Percentiles rank a stretch among this genome's conserved stretches.
phyloP scores from a whole-genome alignment of 495 filamentous ascomycete species.

The Daldinia caldariorum region DNA sequence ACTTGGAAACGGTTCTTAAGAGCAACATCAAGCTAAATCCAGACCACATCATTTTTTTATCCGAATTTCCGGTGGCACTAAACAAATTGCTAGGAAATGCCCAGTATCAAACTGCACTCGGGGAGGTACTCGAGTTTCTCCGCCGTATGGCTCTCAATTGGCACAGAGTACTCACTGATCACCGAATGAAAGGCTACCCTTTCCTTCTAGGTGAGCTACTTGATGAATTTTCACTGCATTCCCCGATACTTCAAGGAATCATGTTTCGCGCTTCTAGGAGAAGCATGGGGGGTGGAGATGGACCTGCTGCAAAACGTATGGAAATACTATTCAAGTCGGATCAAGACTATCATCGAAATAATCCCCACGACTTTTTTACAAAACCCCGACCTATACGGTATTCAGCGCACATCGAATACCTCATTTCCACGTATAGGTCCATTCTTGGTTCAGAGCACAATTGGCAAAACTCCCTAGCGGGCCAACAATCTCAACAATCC shows the following conservation, averaged over 20 bases:
- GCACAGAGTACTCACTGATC: slow-evolving; percentile 19
- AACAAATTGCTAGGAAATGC: slow-evolving; percentile 31
- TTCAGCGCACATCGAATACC: slow-evolving; percentile 22
- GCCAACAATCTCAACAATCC: not conserved
- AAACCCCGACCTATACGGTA: slow-evolving; percentile 19
- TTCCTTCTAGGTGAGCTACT: slow-evolving; percentile 69
- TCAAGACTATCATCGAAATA: slow-evolving; percentile 39
- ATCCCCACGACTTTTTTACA: slow-evolving; percentile 17
- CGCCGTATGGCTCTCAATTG: slow-evolving; percentile 47
- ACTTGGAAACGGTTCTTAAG: slow-evolving; percentile 53
- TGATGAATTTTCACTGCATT: slow-evolving; percentile 59
- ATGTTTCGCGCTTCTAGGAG: slow-evolving; percentile 67
- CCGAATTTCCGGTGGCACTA: slow-evolving; percentile 60
- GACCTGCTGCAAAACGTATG: slow-evolving; percentile 38
- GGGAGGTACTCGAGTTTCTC: slow-evolving; percentile 51
- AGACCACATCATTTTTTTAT: slow-evolving; percentile 61
- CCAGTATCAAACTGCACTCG: slow-evolving; percentile 28
- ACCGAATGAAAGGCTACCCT: slow-evolving; percentile 56
- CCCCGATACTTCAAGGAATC: slow-evolving; percentile 65
- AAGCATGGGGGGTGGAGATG: slow-evolving; percentile 49
- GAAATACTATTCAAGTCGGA: slow-evolving; percentile 53
- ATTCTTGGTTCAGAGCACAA: not conserved
- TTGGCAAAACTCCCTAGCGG: not conserved
- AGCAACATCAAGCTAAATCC: slow-evolving; percentile 50
- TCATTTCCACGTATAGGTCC: not conserved